Evolutionary conservation across 2,329 filamentous ascomycete species (phyloP), one percentile per base, ranked within the genome.

Genomic region (Lasiodiplodia gonubiensis): DNA sequence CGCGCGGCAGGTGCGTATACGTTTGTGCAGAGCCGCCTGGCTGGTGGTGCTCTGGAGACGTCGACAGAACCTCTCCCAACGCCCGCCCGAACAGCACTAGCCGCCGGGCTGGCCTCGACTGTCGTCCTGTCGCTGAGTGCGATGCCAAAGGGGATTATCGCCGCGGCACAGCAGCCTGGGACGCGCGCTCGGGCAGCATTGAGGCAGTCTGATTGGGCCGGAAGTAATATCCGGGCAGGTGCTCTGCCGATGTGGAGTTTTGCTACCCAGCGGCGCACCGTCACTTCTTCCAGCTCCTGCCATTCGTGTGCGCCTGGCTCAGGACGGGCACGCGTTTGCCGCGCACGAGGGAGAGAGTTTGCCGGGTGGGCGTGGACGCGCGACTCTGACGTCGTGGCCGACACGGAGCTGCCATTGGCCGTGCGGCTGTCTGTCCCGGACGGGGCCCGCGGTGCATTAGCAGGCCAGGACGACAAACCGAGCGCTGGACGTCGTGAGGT

Each of bases 201-300:
- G 4, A 5, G 16, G 46, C 27, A 5, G 42, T 30, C 27, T 51
- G 59, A 63, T 51, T 63, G 59, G 59, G 7, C 59, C 59, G 59
- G 59, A 30, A 23, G 55, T 21, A 7, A 5, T 16, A 48, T 21
- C 55, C 55, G 55, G 21, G 8, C 7, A n/a, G 55, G 37, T 16
- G 27, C 55, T 21, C n/a, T 35, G 53, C 33, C 33, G 33, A 37
- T 21, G 53, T n/a, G 33, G 53, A 55, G 53, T 35, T 14, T n/a
- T 23, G 30, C 30, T n/a, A 27, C 18, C 30, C 21, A 27, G 18
- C 52, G 16, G 54, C 54, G 4, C 35, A 16, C 23, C 11, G 16
- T 37, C 18, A 16, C 27, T n/a, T 42, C 55, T 27, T 37, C 39
- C 14, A 21, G 30, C 7, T 35, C 3, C n/a, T 16, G 33, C n/a